A percentile compares a stretch with the other conserved stretches of the same genome.
phyloP scores from a whole-genome alignment of 179 eudicot species.

The Silene coronaria region DNA sequence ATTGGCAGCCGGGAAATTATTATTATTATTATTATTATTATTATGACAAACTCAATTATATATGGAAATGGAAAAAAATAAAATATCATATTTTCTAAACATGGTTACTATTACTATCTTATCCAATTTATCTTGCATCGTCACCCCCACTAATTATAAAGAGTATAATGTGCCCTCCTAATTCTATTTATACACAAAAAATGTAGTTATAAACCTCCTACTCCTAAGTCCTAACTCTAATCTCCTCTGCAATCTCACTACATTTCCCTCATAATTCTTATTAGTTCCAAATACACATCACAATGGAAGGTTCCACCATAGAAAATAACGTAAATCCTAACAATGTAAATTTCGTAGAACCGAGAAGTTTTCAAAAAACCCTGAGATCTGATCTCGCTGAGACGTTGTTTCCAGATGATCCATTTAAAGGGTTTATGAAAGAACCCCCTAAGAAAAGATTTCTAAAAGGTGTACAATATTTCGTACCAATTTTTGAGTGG shows the following conservation, averaged over 20 bases:
- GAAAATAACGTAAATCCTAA: not conserved
- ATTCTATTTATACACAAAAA: not conserved
- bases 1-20: no score
- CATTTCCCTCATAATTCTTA: not conserved
- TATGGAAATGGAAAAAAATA: no score
- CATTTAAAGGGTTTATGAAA: slow-evolving; percentile 38
- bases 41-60: no score
- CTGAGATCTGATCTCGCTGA: slow-evolving; percentile 45
- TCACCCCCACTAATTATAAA: not conserved
- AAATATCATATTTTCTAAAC: no score
- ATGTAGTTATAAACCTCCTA: not conserved
- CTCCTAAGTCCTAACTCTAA: not conserved
- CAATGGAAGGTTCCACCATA: slow-evolving; percentile 10
- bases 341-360: slow-evolving; percentile 45
- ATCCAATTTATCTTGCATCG: slow-evolving; percentile 1
- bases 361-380: slow-evolving; percentile 34
- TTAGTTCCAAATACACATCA: not conserved
- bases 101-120: not conserved
- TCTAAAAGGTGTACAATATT: slow-evolving; percentile 40
- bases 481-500: slow-evolving; percentile 68
- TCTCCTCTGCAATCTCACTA: not conserved
- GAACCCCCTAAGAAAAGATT: slow-evolving; percentile 31
- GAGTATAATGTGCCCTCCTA: not conserved
- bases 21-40: no score
- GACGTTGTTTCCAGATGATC: slow-evolving; percentile 79